Evolutionary conservation across 1,284 basidiomycete species (phyloP).

Genomic region (Leccinum proximum): DNA sequence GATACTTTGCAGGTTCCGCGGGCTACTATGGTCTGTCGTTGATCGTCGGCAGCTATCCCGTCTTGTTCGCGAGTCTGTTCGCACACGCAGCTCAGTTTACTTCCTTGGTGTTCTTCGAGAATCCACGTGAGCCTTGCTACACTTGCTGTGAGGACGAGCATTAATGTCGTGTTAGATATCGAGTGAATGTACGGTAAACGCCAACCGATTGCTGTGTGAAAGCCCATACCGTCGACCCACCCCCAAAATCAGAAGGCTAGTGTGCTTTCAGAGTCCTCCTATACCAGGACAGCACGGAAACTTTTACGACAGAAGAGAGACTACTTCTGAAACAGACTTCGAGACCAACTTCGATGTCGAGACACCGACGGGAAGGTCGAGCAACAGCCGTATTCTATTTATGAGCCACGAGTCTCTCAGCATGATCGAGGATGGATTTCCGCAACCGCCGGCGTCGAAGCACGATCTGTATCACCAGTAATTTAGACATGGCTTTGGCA

Average conservation of each 20-base stretch:
- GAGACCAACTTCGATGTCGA: conserved; percentile 70
- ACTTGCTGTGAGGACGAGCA: background rate
- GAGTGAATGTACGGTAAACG: conserved; percentile 79
- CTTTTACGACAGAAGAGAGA: conserved; percentile 60
- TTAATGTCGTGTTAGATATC: conserved; percentile 60
- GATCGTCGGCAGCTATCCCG: conserved; percentile 63
- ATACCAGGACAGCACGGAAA: conserved; percentile 28
- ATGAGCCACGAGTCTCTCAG: conserved; percentile 10
- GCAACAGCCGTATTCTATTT: background rate
- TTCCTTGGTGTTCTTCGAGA: too few relatives aligned
- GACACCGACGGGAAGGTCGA: conserved; percentile 12
- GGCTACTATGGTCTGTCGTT: conserved; percentile 65
- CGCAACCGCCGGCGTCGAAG: conserved; percentile 48
- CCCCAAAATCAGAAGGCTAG: conserved; percentile 12
- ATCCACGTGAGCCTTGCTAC: conserved; percentile 66
- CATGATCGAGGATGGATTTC: conserved; percentile 13
- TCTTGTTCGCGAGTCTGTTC: conserved; percentile 89
- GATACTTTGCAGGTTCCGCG: conserved; percentile 32
- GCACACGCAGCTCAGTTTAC: conserved; percentile 71
- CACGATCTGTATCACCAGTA: conserved; percentile 92
- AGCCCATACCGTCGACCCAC: conserved; percentile 36
- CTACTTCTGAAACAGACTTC: conserved; percentile 42
- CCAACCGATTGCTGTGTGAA: conserved; percentile 61
- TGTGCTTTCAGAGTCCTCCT: conserved; percentile 4
- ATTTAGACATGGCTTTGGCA: conserved; percentile 88